Conservation (phyloP, 768 basidiomycete genomes). For the Kwoniella botswanensis region DNA sequence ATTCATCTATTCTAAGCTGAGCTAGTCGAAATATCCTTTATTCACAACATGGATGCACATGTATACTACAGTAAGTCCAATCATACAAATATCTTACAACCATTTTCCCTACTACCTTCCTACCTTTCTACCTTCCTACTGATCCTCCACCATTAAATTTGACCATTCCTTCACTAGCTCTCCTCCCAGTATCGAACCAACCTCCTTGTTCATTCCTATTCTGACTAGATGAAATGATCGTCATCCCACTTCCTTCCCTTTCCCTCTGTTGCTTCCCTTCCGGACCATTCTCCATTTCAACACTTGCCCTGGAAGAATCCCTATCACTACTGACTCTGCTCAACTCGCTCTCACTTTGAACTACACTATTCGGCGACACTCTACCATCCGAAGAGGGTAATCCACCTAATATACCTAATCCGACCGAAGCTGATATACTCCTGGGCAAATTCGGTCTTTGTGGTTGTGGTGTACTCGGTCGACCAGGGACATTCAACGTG, state of each 20-base stretch:
- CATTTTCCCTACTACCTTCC: neutral
- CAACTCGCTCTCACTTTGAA: constrained; percentile 12
- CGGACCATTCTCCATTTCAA: neutral
- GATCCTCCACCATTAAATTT: constrained; percentile 6
- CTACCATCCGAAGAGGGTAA: neutral
- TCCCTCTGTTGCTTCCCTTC: constrained; percentile 5
- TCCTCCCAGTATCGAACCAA: constrained; percentile 19
- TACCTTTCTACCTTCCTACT: neutral
- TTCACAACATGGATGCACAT: neutral
- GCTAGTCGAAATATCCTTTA: too few species aligned
- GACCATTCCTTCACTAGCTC: constrained; percentile 24
- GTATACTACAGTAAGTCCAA: neutral
- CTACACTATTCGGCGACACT: constrained; percentile 5
- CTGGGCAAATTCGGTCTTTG: constrained; percentile 16
- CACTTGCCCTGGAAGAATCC: neutral
- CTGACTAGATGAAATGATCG: neutral
- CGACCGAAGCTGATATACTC: constrained; percentile 21
- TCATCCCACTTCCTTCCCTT: constrained; percentile 16
- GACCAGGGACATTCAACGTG: constrained; percentile 5
- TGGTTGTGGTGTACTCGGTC: neutral
- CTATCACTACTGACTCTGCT: constrained; percentile 15
- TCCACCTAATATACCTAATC: constrained; percentile 22
- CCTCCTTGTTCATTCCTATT: neutral
- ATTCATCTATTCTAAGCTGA: too few species aligned
- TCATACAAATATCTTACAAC: neutral